Percentiles rank a stretch among this genome's conserved stretches.
Conservation (phyloP, 2,329 filamentous ascomycete species). For the Lasiodiplodia sp. region DNA sequence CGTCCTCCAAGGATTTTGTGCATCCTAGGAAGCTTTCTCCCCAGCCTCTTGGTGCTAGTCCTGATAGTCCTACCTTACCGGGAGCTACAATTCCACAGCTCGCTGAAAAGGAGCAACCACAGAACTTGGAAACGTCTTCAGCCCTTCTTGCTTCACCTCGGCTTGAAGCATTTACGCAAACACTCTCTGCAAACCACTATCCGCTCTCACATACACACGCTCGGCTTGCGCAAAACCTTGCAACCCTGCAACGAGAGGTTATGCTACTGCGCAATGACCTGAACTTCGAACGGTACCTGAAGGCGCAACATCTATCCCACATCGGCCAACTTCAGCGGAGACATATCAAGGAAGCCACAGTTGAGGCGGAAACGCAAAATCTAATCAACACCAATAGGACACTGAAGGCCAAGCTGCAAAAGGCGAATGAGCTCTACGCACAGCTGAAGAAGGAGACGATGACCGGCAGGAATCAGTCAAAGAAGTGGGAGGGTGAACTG, state of each 20-base stretch:
- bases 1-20: slow-evolving; percentile 19
- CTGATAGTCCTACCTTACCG: slow-evolving; percentile 70
- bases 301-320: slow-evolving; percentile 81
- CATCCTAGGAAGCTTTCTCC: slow-evolving; percentile 2
- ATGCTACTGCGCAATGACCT: slow-evolving; percentile 79
- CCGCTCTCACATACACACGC: slow-evolving; percentile 41
- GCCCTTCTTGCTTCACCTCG: slow-evolving; percentile 36
- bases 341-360: slow-evolving; percentile 77
- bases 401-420: slow-evolving; percentile 74
- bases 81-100: slow-evolving; percentile 47
- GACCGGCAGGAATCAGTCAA: slow-evolving; percentile 73
- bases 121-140: neutral
- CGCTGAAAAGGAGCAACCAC: slow-evolving; percentile 33
- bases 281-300: slow-evolving; percentile 83
- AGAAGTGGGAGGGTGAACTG: slow-evolving; percentile 79
- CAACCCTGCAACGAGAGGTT: slow-evolving; percentile 73
- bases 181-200: slow-evolving; percentile 31
- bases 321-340: slow-evolving; percentile 79
- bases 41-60: slow-evolving; percentile 46
- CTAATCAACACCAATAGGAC: slow-evolving; percentile 78
- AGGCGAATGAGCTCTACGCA: slow-evolving; percentile 73
- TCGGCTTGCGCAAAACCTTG: slow-evolving; percentile 46
- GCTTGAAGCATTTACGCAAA: slow-evolving; percentile 45
- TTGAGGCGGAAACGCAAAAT: slow-evolving; percentile 83
- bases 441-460: slow-evolving; percentile 76